Base-by-base conservation (phyloP, 2,329 filamentous ascomycete genomes). In the Colletotrichum cereale region DNA sequence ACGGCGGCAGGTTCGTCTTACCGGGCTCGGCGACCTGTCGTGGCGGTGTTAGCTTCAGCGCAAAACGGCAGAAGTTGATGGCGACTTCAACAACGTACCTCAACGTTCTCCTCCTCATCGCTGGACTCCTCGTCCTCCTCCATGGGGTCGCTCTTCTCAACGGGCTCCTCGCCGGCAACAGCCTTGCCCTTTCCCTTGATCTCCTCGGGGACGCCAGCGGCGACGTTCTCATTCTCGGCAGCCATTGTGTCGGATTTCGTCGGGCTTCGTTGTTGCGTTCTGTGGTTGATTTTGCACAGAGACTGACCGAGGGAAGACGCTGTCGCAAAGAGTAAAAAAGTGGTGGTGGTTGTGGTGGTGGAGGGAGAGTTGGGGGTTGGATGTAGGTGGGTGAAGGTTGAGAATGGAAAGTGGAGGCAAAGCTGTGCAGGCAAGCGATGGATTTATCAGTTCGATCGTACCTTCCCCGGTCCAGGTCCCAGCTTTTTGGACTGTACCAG, bases 141-240 rank as follows among this genome's bases (percentile, higher is more conserved):
- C 89, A 94, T 93, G 79, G 87, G 87, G 78, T 89, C 84, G 76
- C 92, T 90, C 75, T 90, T 82, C 66, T 82, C 81, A 65, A 82
- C 81, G 62, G 82, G 80, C 73, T 88, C 83, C 75, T 84, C 82
- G 62, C 85, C 80, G 61, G 89, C 88, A 50, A 84, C 80, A 50
- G 89, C 91, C 87, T 97, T 97, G 85, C 94, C 94, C 88, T 97
- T 97, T 83, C 93, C 94, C 88, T 97, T 97, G 82, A 86, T 84
- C 78, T 90, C 86, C 74, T 87, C 80, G 73, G 80, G 79, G 76
- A 79, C 77, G 75, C 78, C 80, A 73, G 81, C 80, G 63, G 77
- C 73, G 73, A 84, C 85, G 75, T 83, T 79, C 74, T 82, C 82
- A 83, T 86, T 87, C 75, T 86, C 83, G 78, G 80, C 79, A 74